phyloP scores from a whole-genome alignment of 2,329 filamentous ascomycete genomes.

The Plenodomus tracheiphilus region DNA sequence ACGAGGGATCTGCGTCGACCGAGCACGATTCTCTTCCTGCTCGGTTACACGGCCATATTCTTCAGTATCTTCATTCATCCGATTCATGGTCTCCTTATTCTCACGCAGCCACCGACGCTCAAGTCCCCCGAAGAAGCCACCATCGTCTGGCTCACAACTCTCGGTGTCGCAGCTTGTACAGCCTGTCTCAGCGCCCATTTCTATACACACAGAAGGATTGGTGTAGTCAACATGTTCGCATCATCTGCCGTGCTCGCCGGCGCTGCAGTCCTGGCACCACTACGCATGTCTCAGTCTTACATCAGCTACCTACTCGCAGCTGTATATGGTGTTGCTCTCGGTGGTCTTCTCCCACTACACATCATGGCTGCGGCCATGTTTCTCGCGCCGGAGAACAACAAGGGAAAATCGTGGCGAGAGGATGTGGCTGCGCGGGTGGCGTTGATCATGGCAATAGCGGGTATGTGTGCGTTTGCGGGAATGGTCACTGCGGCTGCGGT shows the following conservation, averaged over 20 bases:
- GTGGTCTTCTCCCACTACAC: constrained; percentile 5
- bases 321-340: constrained; percentile 11
- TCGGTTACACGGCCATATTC: constrained; percentile 9
- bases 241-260: constrained; percentile 2
- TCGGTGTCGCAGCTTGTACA: constrained; percentile 5
- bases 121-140: constrained; percentile 3
- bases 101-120: constrained; percentile 4
- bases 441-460: constrained; percentile 4
- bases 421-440: constrained; percentile 6
- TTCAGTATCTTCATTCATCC: constrained; percentile 15
- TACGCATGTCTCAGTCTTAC: background rate
- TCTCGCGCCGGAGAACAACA: background rate
- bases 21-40: constrained; percentile 4
- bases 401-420: background rate
- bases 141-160: constrained; percentile 5
- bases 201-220: background rate
- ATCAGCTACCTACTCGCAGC: background rate
- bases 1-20: background rate
- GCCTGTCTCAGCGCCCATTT: constrained; percentile 1
- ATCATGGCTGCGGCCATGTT: constrained; percentile 1
- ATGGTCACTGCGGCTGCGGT: constrained; percentile 9
- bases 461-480: constrained; percentile 8
- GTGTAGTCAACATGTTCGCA: constrained; percentile 5
- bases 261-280: background rate
- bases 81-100: constrained; percentile 11